phyloP scores from a whole-genome alignment of 768 basidiomycete genomes.

The Leccinum broughii region DNA sequence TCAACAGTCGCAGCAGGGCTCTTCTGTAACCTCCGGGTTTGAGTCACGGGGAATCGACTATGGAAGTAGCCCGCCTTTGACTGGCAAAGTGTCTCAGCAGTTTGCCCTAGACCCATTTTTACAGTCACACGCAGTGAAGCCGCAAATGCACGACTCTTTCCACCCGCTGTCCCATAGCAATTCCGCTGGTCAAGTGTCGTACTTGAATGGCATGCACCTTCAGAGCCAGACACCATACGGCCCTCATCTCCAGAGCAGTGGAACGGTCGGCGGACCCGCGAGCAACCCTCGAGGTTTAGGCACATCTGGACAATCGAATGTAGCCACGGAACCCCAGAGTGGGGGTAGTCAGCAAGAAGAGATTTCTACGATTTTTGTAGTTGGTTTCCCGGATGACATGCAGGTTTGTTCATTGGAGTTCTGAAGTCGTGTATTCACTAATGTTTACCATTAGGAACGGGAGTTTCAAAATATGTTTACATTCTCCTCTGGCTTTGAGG shows the following conservation, averaged over 20 bases:
- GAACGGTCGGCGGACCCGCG: conserved; percentile 27
- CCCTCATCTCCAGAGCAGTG: conserved; percentile 56
- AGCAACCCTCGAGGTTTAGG: conserved; percentile 29
- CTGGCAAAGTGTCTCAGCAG: conserved; percentile 31
- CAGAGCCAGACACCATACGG: conserved; percentile 79
- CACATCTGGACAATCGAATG: conserved; percentile 32
- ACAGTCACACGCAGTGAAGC: conserved; percentile 29
- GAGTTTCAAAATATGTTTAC: conserved; percentile 99
- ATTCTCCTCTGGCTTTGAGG: conserved; percentile 94
- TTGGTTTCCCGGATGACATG: conserved; percentile 99
- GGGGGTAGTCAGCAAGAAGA: conserved; percentile 61
- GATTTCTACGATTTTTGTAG: conserved; percentile 96
- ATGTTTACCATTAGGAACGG: conserved; percentile 66
- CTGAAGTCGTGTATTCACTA: conserved; percentile 14
- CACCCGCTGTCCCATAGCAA: conserved; percentile 34
- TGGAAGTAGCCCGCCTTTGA: conserved; percentile 27
- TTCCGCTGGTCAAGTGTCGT: conserved; percentile 35
- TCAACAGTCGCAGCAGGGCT: conserved; percentile 36
- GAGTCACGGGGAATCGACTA: conserved; percentile 37
- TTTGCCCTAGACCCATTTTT: conserved; percentile 36
- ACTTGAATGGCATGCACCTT: conserved; percentile 46
- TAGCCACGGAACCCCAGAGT: conserved; percentile 19
- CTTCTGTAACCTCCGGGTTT: conserved; percentile 24
- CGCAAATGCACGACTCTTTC: conserved; percentile 37
- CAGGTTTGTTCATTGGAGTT: conserved; percentile 56